Evolutionary conservation across 768 basidiomycete species (phyloP).

Genomic region (Suillus sp.): DNA sequence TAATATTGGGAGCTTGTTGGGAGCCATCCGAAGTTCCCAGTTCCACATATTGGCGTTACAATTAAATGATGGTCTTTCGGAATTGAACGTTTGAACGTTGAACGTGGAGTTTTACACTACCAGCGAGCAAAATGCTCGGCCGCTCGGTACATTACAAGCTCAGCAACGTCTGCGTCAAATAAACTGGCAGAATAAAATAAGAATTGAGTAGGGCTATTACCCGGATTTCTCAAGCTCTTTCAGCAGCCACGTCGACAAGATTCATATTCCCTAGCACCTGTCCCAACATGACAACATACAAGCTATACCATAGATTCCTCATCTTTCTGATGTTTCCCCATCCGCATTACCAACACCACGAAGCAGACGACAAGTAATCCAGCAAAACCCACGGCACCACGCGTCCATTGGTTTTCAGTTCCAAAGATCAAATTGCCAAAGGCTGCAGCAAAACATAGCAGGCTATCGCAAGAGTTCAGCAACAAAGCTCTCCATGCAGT

Average conservation of each 20-base stretch:
- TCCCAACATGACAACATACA: background rate
- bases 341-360: background rate
- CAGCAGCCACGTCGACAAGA: background rate
- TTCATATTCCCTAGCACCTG: background rate
- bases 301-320: background rate
- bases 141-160: too few species aligned
- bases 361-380: background rate
- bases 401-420: background rate
- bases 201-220: too few species aligned
- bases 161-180: too few species aligned
- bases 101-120: too few species aligned
- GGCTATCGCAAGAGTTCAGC: background rate
- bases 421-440: background rate
- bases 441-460: constrained; percentile 1
- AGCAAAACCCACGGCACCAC: background rate
- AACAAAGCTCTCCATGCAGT: background rate
- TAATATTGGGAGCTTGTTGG: too few species aligned
- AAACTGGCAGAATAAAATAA: too few species aligned
- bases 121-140: too few species aligned
- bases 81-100: too few species aligned
- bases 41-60: too few species aligned
- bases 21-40: too few species aligned
- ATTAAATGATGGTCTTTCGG: too few species aligned
- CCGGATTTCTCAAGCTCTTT: background rate
- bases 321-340: background rate